Base-by-base conservation (phyloP, 2,329 filamentous ascomycete genomes). In the Arthrinium puccinioides region DNA sequence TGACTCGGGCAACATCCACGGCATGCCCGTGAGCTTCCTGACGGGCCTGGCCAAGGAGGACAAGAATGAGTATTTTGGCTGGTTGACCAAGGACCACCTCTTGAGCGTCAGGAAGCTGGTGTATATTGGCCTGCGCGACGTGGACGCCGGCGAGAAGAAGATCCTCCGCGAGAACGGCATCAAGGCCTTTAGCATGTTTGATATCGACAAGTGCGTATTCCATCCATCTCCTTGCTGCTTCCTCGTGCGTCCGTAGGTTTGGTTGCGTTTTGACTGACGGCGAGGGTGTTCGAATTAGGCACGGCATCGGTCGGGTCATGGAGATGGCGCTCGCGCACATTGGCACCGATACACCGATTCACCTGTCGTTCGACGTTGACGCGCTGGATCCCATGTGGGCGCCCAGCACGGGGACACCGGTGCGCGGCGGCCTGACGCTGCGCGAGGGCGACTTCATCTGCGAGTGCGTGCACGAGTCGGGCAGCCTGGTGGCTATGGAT, bases 271-370 rank as follows among this genome's bases (percentile, higher is more conserved):
- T n/a, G 9, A 27, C 32, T 41, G 20, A 37, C 20, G 6, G 27
- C n/a, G 21, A 8, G n/a, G n/a, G n/a, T n/a, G n/a, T n/a, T n/a
- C n/a, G n/a, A n/a, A 13, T 32, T 46, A 88, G 87, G 37, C 74
- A 97, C 57, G 92, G 92, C 32, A 98, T 98, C 53, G 92, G 92
- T 38, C 84, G 83, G 47, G 87, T 98, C 46, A 88, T 98, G 67
- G 92, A 97, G 55, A 94, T 96, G 90, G 90, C 90, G n/a, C 74
- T 98, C 37, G 90, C 83, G 21, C 89, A 96, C 69, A 94, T 97
- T 48, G 92, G 92, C 50, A 78, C 71, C 54, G 92, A 97, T 59
- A 96, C 89, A 0, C 92, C 92, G 28, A 96, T 98, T 56, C 92
- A 98, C 63, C 76, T 98, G 42, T 94, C 87, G 25, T 97, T 98